These are phyloP conservation scores for Annona squamosa DNA, from an alignment of 164 flowering plant genomes.

Conservation along the genomic window DNA sequence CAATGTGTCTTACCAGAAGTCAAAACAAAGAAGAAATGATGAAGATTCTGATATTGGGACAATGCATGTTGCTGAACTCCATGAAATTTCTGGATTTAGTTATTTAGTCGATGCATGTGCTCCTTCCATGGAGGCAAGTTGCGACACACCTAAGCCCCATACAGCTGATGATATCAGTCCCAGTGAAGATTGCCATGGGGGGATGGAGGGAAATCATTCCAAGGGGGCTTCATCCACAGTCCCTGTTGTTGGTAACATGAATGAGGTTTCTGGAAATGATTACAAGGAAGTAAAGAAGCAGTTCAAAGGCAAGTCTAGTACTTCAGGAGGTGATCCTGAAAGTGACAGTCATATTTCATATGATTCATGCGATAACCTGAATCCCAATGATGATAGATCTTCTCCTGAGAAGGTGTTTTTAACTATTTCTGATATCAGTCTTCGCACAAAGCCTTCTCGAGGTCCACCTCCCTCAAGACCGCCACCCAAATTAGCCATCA, in stretches of 20 bases:
- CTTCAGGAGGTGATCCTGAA: neutral
- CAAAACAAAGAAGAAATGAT: constrained; percentile 26
- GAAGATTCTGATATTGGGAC: constrained; percentile 33
- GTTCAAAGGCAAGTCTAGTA: neutral
- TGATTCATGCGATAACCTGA: neutral
- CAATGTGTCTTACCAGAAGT: constrained; percentile 44
- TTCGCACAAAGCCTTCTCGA: constrained; percentile 62
- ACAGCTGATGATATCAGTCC: constrained; percentile 22
- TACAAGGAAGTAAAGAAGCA: constrained; percentile 5
- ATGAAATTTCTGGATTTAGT: constrained; percentile 50
- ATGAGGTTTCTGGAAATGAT: constrained; percentile 20
- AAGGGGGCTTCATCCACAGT: constrained; percentile 29
- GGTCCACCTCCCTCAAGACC: constrained; percentile 84
- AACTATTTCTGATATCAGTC: constrained; percentile 58
- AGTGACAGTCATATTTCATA: neutral
- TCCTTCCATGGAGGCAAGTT: constrained; percentile 14
- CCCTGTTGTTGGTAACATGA: constrained; percentile 12
- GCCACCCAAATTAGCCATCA: constrained; percentile 50
- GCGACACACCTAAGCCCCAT: constrained; percentile 6
- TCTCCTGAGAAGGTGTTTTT: constrained; percentile 28
- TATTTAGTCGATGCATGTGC: constrained; percentile 37
- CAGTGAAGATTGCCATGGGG: constrained; percentile 18
- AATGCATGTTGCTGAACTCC: constrained; percentile 45
- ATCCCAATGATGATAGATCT: constrained; percentile 18
- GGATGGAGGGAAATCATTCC: constrained; percentile 23